Percentiles rank a stretch among this genome's conserved stretches.
phyloP scores from a whole-genome alignment of 352 stramenopile genomes.

The Globisporangium echinulatum region DNA sequence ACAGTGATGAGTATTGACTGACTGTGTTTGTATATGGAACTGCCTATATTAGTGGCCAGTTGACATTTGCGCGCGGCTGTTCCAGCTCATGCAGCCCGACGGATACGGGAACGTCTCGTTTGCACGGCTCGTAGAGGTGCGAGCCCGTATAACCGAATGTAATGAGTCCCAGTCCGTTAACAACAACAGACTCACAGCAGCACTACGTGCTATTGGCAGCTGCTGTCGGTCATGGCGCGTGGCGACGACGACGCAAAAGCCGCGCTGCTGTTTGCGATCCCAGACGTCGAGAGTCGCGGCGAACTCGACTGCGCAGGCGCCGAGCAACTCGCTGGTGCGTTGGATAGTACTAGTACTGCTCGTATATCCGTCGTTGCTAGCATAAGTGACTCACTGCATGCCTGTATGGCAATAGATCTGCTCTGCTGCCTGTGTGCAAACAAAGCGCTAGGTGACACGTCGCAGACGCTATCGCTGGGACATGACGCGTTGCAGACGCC shows the following conservation, averaged over 20 bases:
- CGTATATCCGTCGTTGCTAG: not conserved
- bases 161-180: too few species aligned
- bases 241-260: slow-evolving; percentile 44
- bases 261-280: slow-evolving; percentile 41
- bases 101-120: slow-evolving; percentile 61
- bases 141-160: not conserved
- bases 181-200: too few species aligned
- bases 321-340: slow-evolving; percentile 40
- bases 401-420: slow-evolving; percentile 21
- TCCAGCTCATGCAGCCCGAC: slow-evolving; percentile 41
- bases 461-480: slow-evolving; percentile 5
- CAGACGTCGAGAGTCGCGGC: slow-evolving; percentile 20
- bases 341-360: not conserved
- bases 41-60: slow-evolving; percentile 29
- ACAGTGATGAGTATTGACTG: not conserved
- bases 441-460: slow-evolving; percentile 19
- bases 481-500: slow-evolving; percentile 26
- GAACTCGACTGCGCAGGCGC: slow-evolving; percentile 31
- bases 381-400: not conserved
- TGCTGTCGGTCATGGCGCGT: slow-evolving; percentile 35
- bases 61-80: slow-evolving; percentile 33
- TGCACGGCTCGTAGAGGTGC: slow-evolving; percentile 52
- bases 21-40: not conserved
- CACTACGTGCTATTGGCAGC: slow-evolving; percentile 8
- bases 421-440: slow-evolving; percentile 43